Conservation (phyloP, 257 asterid species). For the Datura wrightii region DNA sequence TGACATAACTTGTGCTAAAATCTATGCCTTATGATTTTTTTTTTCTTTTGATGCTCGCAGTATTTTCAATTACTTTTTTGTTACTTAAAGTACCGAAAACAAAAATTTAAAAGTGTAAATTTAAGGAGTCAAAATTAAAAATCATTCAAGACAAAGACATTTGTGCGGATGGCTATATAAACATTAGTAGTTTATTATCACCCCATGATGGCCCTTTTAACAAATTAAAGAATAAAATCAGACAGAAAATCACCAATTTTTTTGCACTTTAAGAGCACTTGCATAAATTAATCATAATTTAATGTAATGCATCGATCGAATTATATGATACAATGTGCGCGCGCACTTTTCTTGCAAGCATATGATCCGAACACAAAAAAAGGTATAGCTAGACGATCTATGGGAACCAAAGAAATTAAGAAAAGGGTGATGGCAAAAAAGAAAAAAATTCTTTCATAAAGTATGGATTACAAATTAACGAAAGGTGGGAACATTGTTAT, state of each 20-base stretch:
- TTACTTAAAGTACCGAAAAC: too few relatives aligned
- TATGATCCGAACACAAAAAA: background rate
- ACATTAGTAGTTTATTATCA: too few relatives aligned
- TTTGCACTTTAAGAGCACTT: background rate
- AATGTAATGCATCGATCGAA: background rate
- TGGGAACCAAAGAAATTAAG: background rate
- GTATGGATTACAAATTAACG: background rate
- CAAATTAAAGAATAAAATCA: background rate
- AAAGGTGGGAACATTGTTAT: background rate
- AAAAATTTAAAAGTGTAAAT: too few relatives aligned
- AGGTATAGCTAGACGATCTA: background rate
- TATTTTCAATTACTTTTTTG: too few relatives aligned
- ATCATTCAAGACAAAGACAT: too few relatives aligned
- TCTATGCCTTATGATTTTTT: too few relatives aligned
- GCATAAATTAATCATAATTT: background rate
- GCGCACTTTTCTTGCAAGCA: background rate
- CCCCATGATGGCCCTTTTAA: background rate
- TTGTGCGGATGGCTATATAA: too few relatives aligned
- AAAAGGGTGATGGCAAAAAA: background rate
- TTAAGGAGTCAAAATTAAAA: too few relatives aligned
- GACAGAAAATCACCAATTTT: background rate
- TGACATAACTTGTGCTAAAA: too few relatives aligned
- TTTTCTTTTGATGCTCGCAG: too few relatives aligned
- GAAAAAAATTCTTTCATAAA: background rate
- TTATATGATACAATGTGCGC: background rate